Evolutionary conservation across 2,329 filamentous ascomycete genomes (phyloP).

Genomic region (Alternaria arbusti): DNA sequence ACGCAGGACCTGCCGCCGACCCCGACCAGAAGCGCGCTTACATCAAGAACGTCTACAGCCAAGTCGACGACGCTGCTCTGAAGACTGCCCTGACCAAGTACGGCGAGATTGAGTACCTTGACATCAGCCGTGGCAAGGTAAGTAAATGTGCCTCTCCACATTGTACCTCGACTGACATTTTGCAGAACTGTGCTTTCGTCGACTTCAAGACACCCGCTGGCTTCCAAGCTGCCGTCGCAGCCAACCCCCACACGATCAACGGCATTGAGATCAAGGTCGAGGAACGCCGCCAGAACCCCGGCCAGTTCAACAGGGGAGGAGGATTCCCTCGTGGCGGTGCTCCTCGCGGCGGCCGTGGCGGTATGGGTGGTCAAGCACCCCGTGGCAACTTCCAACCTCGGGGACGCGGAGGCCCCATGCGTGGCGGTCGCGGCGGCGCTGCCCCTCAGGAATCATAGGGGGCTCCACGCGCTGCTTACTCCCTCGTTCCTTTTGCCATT

Average conservation of each 20-base stretch:
- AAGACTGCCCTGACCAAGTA: constrained; percentile 73
- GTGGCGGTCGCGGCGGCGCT: constrained; percentile 57
- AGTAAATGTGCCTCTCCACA: constrained; percentile 21
- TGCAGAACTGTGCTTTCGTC: constrained; percentile 93
- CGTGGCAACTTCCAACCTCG: constrained; percentile 74
- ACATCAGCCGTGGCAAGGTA: constrained; percentile 78
- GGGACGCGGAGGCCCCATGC: constrained; percentile 66
- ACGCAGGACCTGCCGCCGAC: constrained; percentile 66
- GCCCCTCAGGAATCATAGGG: constrained; percentile 44
- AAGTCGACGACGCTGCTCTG: constrained; percentile 77
- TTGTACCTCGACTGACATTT: constrained; percentile 19
- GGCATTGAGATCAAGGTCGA: constrained; percentile 86
- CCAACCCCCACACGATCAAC: constrained; percentile 85
- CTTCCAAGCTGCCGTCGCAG: constrained; percentile 81
- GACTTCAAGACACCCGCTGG: constrained; percentile 84
- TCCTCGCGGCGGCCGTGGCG: constrained; percentile 68
- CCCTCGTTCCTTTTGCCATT: constrained; percentile 9
- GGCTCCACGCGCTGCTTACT: neutral
- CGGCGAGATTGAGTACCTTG: constrained; percentile 68
- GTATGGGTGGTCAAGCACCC: constrained; percentile 61
- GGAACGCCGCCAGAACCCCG: constrained; percentile 73
- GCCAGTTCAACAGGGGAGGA: constrained; percentile 42
- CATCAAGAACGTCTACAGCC: constrained; percentile 94
- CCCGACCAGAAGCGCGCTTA: constrained; percentile 84
- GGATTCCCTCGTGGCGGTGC: constrained; percentile 51